Conservation (phyloP, 2,329 filamentous ascomycete species). For the Ustulina deusta region DNA sequence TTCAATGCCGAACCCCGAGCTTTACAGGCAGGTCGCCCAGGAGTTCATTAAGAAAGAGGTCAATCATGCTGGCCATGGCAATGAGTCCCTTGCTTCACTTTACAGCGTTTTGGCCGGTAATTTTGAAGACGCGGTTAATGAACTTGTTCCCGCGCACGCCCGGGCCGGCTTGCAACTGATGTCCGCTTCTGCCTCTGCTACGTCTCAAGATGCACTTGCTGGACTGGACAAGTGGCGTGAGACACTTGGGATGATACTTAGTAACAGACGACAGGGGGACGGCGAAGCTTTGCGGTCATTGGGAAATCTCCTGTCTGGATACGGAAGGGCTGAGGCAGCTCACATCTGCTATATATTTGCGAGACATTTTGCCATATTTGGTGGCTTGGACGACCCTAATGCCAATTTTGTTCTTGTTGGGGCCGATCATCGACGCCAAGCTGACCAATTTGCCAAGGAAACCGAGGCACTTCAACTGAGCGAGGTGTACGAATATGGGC, state of each 20-base stretch:
- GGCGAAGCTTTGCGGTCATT: constrained; percentile 80
- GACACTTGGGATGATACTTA: constrained; percentile 85
- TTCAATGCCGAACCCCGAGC: constrained; percentile 75
- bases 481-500: constrained; percentile 92
- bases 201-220: constrained; percentile 78
- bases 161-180: constrained; percentile 92
- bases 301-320: constrained; percentile 83
- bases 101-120: constrained; percentile 97
- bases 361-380: constrained; percentile 75
- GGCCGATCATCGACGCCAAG: constrained; percentile 79
- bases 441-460: constrained; percentile 80
- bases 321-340: constrained; percentile 89
- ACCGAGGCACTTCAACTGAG: constrained; percentile 91
- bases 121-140: constrained; percentile 92
- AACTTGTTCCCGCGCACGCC: constrained; percentile 92
- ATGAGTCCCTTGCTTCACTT: constrained; percentile 88
- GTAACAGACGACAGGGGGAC: constrained; percentile 88
- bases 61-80: constrained; percentile 81
- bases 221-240: constrained; percentile 96
- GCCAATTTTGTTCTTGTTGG: constrained; percentile 86
- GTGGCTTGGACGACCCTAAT: constrained; percentile 83
- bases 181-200: constrained; percentile 74
- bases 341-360: constrained; percentile 96
- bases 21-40: constrained; percentile 93
- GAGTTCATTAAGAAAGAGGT: constrained; percentile 97